Base-by-base conservation (phyloP, 805 yeast species). In the Kurtzmaniella cleridarum region DNA sequence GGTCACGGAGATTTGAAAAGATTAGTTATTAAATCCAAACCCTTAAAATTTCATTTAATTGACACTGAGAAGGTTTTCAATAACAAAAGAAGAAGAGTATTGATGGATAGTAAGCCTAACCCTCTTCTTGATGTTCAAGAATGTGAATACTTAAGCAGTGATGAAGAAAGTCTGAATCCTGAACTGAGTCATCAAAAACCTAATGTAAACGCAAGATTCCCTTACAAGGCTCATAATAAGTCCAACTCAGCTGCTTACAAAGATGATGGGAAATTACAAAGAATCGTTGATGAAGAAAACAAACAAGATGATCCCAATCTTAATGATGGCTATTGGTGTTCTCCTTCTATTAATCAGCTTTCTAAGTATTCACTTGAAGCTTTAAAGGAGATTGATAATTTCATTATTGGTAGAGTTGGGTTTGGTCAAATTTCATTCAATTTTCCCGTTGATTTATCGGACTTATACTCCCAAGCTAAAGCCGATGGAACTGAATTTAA, bases 351-450 rank as follows among this genome's bases (percentile, higher is more conserved):
- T 12, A 63, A 61, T 2, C 76, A 74, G 24, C 61, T 85, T 2
- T 45, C 69, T 0, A 45, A 54, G 6, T 48, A 76, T 39, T 54
- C 81, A 0, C 42, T 60, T 2, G 66, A 73, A 28, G 75, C 78
- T 34, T 66, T 84, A 15, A 47, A 76, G 1, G 66, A 67, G 18
- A 75, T 85, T 13, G 73, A 80, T 15, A 75, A 79, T 48, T 84
- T 84, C 49, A 73, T 80, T 5, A 71, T 80, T 41, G 93, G 93
- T 2, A 74, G 90, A 48, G 66, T 65, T 38, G 82, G 83, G 0
- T 73, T 59, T 52, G 93, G 93, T 20, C 82, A 79, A 46, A 76
- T 85, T 34, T 75, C 81, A 3, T 85, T 80, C 50, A 68, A 70
- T 30, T 66, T 59, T 32, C 84, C 88, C 5, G 89, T 84, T n/a